A percentile compares a stretch with the other conserved stretches of the same genome.
phyloP scores from a whole-genome alignment of 352 stramenopile genomes.

The Globisporangium polare region DNA sequence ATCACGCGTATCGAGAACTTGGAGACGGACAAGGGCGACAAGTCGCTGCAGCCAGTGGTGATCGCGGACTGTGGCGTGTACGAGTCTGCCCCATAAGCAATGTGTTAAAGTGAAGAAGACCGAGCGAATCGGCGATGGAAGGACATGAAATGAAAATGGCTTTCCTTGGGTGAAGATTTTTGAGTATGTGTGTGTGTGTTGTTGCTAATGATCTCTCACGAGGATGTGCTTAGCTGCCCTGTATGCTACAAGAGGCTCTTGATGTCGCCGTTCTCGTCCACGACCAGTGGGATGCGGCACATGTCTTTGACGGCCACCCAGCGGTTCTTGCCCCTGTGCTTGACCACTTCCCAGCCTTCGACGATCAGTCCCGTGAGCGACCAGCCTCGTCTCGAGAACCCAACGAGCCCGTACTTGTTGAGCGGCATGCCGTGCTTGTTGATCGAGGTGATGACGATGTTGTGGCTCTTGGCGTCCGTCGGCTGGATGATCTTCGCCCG shows the following conservation, averaged over 20 bases:
- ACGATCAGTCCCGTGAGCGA: slow-evolving; percentile 24
- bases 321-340: slow-evolving; percentile 11
- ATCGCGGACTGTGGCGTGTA: slow-evolving; percentile 96
- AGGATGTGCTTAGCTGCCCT: background rate
- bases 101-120: background rate
- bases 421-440: slow-evolving; percentile 21
- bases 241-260: slow-evolving; percentile 8
- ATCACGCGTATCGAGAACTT: slow-evolving; percentile 91
- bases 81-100: slow-evolving; percentile 21
- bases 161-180: background rate
- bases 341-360: slow-evolving; percentile 29
- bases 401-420: slow-evolving; percentile 27
- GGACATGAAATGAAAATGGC: background rate
- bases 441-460: slow-evolving; percentile 20
- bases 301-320: slow-evolving; percentile 12
- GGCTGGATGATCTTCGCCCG: background rate
- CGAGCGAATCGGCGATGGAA: background rate
- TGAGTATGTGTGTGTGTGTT: too few relatives aligned
- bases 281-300: slow-evolving; percentile 11
- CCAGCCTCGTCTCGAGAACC: slow-evolving; percentile 25
- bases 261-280: slow-evolving; percentile 11
- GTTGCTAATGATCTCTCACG: background rate
- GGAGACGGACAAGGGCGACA: slow-evolving; percentile 90
- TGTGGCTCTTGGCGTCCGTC: slow-evolving; percentile 18
- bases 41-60: slow-evolving; percentile 88